phyloP scores from a whole-genome alignment of 2,329 filamentous ascomycete species.

The Verticillium isaacii region DNA sequence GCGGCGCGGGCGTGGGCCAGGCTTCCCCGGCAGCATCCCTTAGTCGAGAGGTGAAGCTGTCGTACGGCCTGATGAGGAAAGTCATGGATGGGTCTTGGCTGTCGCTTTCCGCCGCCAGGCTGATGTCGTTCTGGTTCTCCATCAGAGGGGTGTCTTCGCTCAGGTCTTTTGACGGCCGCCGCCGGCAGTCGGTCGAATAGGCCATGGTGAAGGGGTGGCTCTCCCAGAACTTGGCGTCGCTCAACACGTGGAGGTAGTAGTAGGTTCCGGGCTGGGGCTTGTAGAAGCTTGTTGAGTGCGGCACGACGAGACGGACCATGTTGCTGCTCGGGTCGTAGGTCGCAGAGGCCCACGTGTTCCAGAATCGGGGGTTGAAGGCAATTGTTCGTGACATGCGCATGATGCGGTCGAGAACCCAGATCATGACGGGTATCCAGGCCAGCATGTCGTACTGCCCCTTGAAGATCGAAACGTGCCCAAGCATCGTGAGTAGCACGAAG shows the following conservation, averaged over 20 bases:
- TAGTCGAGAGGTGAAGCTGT: slow-evolving; percentile 36
- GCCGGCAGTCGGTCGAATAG: slow-evolving; percentile 11
- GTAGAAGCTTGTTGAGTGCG: slow-evolving; percentile 26
- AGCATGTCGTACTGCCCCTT: slow-evolving; percentile 40
- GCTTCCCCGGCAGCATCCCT: slow-evolving; percentile 20
- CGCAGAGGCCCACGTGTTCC: slow-evolving; percentile 27
- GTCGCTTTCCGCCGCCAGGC: background rate
- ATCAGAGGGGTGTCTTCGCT: slow-evolving; percentile 29
- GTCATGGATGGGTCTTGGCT: slow-evolving; percentile 21
- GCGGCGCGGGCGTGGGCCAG: slow-evolving; percentile 17
- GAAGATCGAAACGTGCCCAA: slow-evolving; percentile 51
- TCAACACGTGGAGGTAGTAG: slow-evolving; percentile 39
- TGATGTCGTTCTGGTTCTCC: background rate
- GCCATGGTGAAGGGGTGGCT: slow-evolving; percentile 46
- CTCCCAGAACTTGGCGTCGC: slow-evolving; percentile 37
- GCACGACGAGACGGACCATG: slow-evolving; percentile 35
- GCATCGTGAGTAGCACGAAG: slow-evolving; percentile 43
- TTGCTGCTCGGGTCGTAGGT: slow-evolving; percentile 32
- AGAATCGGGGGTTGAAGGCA: slow-evolving; percentile 32
- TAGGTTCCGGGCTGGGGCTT: slow-evolving; percentile 33
- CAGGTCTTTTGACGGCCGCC: slow-evolving; percentile 12
- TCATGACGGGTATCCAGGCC: slow-evolving; percentile 41
- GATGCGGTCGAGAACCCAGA: slow-evolving; percentile 47
- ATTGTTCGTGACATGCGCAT: slow-evolving; percentile 37
- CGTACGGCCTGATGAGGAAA: slow-evolving; percentile 41